These are phyloP conservation scores for Rehmannia glutinosa DNA, from an alignment of 257 asterid species.

Conservation along the genomic window DNA sequence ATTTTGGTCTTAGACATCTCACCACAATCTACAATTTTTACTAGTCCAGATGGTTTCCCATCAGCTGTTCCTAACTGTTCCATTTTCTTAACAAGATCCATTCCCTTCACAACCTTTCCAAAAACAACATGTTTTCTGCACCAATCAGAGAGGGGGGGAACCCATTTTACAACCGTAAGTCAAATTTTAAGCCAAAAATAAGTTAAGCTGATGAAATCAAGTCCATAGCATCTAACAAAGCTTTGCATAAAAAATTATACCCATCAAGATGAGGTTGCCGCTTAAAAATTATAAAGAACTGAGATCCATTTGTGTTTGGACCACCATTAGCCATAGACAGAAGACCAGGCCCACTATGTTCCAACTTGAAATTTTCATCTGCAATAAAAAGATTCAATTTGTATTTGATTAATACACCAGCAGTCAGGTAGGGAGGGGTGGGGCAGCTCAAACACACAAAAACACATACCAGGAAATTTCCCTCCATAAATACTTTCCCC, in stretches of 20 bases:
- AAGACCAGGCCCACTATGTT: conserved; percentile 68
- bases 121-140: conserved; percentile 97
- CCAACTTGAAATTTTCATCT: conserved; percentile 92
- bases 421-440: neutral
- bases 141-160: conserved; percentile 13
- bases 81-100: conserved; percentile 75
- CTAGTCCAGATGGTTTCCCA: conserved; percentile 60
- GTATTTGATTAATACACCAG: neutral
- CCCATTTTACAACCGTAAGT: neutral
- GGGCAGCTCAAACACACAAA: conserved; percentile 2
- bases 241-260: conserved; percentile 39
- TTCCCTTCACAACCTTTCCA: conserved; percentile 89
- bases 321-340: conserved; percentile 99
- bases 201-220: neutral
- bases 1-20: conserved; percentile 43
- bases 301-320: conserved; percentile 94
- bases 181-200: conserved; percentile 7
- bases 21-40: conserved; percentile 78
- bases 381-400: conserved; percentile 13
- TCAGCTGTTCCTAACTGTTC: conserved; percentile 74
- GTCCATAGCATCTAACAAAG: neutral
- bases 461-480: conserved; percentile 74
- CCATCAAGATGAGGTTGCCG: conserved; percentile 96
- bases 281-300: conserved; percentile 85
- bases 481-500: conserved; percentile 99